These are phyloP conservation scores for Fusarium camptoceras DNA, from an alignment of 2,329 filamentous ascomycete species.

Conservation along the genomic window DNA sequence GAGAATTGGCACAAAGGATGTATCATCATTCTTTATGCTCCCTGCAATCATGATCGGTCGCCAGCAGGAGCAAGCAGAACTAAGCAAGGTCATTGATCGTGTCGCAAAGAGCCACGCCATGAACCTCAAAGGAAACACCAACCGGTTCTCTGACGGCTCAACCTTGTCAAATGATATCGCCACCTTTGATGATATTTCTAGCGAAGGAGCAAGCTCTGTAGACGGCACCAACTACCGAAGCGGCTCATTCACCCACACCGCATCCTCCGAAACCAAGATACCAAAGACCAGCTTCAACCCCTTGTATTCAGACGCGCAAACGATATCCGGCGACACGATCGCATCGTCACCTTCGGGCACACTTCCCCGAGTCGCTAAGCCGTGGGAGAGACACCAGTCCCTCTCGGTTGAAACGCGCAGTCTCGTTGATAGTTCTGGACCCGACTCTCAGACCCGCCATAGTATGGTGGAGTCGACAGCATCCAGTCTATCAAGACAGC, in stretches of 20 bases:
- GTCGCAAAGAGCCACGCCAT: constrained; percentile 74
- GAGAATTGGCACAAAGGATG: constrained; percentile 83
- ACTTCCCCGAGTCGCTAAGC: constrained; percentile 54
- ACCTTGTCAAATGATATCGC: constrained; percentile 63
- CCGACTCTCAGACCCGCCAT: constrained; percentile 57
- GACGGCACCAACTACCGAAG: constrained; percentile 64
- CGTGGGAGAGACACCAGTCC: constrained; percentile 66
- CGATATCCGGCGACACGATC: constrained; percentile 58
- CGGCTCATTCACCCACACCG: constrained; percentile 62
- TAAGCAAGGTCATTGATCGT: constrained; percentile 81
- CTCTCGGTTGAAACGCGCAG: constrained; percentile 62
- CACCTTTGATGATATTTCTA: constrained; percentile 66
- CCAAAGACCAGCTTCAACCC: constrained; percentile 56
- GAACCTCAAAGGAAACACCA: constrained; percentile 55
- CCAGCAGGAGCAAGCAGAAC: constrained; percentile 74
- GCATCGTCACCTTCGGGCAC: constrained; percentile 60
- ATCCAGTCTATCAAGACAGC: constrained; percentile 64
- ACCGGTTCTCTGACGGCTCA: constrained; percentile 66
- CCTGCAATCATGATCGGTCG: constrained; percentile 86
- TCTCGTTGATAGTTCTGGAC: constrained; percentile 57
- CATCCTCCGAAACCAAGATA: constrained; percentile 56
- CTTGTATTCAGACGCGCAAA: constrained; percentile 57
- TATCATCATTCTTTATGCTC: constrained; percentile 92
- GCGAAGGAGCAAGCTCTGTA: constrained; percentile 69
- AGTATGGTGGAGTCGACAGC: constrained; percentile 60